Base-by-base conservation (phyloP, 2,329 filamentous ascomycete species). In the Leptodontidium sp. region DNA sequence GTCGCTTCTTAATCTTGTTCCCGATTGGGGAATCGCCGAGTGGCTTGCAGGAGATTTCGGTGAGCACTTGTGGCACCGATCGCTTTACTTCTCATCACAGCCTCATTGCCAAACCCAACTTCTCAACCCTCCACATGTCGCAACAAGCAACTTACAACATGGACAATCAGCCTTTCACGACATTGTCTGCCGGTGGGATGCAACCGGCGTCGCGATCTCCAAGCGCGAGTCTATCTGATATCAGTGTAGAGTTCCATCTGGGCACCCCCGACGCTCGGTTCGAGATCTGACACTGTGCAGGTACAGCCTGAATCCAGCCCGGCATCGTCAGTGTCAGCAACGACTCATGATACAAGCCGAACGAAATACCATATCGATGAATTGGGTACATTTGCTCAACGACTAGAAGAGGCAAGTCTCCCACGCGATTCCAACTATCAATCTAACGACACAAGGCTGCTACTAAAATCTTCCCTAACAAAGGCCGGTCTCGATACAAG, bases 401-500 rank as follows among this genome's bases (percentile, higher is more conserved):
- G 57, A 40, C 59, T 71, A 40, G 64, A 71, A 63, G 57, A 69
- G 52, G 67, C 65, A 55, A 64, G 58, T 63, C 8, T 2, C 2
- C 24, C 9, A 14, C 14, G 6, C 2, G 12, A 12, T 17, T 4
- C 11, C 24, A 29, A 52, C 21, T 5, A 52, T n/a, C 24, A 29
- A 14, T 52, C 49, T 52, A 12, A 52, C 24, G 2, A 11, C 61
- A 61, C 21, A 26, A 73, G 71, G 69, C 72, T 57, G 70, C 71
- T 43, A 61, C 53, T n/a, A 71, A 70, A 52, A 67, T 68, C 17
- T 72, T 74, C 15, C 72, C 72, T 29, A 72, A 68, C 47, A 67
- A 65, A 55, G 70, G 70, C 7, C 68, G 70, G n/a, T 67, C 68
- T 24, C 67, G 71, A n/a, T 74, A 74, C 63, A 63, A 71, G n/a